These are phyloP conservation scores for Microdochium paspali DNA, from an alignment of 2,329 filamentous ascomycete species.

Conservation along the genomic window DNA sequence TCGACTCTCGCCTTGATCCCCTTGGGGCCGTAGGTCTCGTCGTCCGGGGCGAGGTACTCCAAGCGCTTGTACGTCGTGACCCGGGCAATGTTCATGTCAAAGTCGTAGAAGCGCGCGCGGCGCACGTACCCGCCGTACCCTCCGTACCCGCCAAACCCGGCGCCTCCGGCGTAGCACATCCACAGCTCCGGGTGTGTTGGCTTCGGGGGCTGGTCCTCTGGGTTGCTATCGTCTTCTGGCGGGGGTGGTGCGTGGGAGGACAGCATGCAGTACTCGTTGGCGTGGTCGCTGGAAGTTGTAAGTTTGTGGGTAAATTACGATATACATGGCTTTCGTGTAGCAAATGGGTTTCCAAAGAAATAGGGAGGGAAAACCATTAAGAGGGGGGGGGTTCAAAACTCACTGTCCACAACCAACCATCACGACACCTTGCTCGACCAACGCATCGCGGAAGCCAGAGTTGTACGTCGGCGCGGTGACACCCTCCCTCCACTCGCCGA, in stretches of 20 bases:
- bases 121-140: constrained; percentile 82
- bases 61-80: constrained; percentile 90
- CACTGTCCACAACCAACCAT: constrained; percentile 89
- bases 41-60: constrained; percentile 38
- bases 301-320: constrained; percentile 11
- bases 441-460: constrained; percentile 82
- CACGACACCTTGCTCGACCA: constrained; percentile 76
- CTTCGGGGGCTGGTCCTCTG: constrained; percentile 27
- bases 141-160: constrained; percentile 90
- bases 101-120: constrained; percentile 78
- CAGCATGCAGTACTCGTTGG: constrained; percentile 90
- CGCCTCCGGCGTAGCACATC: constrained; percentile 96
- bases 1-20: constrained; percentile 41
- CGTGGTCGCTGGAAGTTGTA: constrained; percentile 60
- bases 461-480: constrained; percentile 87
- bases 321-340: no score
- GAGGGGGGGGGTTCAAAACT: constrained; percentile 23
- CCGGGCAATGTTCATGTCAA: constrained; percentile 83
- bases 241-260: constrained; percentile 19
- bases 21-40: constrained; percentile 27
- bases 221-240: constrained; percentile 29
- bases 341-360: constrained; percentile 2
- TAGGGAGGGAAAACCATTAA: background rate
- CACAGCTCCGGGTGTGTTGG: constrained; percentile 51
- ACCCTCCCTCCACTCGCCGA: constrained; percentile 70